phyloP scores from a whole-genome alignment of 805 yeast species.

The Kazachstania taianensis region DNA sequence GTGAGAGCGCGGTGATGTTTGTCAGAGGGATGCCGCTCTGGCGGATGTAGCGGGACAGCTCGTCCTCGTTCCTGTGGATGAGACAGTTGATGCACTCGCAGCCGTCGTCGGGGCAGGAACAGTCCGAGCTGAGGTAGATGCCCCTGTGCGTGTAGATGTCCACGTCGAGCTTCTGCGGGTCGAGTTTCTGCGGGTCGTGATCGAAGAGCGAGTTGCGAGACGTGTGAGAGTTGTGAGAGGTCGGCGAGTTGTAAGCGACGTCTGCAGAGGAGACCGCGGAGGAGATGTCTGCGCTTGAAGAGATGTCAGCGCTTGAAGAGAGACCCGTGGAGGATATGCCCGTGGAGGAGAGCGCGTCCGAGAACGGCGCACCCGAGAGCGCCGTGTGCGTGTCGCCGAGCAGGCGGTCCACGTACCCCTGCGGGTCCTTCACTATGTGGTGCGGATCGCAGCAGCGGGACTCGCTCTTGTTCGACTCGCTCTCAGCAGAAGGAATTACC shows the following conservation, averaged over 20 bases:
- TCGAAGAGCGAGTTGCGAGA: neutral
- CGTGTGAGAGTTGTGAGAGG: too few species aligned
- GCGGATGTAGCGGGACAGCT: constrained; percentile 21
- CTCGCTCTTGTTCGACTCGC: neutral
- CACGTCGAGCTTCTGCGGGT: constrained; percentile 11
- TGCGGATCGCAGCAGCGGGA: constrained; percentile 8
- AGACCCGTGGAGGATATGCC: neutral
- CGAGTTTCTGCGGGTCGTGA: neutral
- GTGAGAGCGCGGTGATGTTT: constrained; percentile 7
- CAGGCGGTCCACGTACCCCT: too few species aligned
- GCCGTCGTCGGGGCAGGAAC: constrained; percentile 25
- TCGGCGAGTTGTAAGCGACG: neutral
- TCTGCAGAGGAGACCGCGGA: neutral
- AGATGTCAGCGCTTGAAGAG: neutral
- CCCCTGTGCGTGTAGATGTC: constrained; percentile 28
- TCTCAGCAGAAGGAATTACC: neutral
- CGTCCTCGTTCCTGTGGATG: constrained; percentile 29
- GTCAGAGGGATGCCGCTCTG: constrained; percentile 26
- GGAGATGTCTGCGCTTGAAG: neutral
- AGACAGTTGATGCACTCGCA: constrained; percentile 28
- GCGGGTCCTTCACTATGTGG: constrained; percentile 1
- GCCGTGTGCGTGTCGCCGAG: neutral
- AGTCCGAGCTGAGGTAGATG: constrained; percentile 24
- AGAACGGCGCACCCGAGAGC: neutral
- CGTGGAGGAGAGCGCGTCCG: neutral